Conservation (phyloP, 225 moss, liverwort and hornwort genomes). For the Straminergon stramineum region DNA sequence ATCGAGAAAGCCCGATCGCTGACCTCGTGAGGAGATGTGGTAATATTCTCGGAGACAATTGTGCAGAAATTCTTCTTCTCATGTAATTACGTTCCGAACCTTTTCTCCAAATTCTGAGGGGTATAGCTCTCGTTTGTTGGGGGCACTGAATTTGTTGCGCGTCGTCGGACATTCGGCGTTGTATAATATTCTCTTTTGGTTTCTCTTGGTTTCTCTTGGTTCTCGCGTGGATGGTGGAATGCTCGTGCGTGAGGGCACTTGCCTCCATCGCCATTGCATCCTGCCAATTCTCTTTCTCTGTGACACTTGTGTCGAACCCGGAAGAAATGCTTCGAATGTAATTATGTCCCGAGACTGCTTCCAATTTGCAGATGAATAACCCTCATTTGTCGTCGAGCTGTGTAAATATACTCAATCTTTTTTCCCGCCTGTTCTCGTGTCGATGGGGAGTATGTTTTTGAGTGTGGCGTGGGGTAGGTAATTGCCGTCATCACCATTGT, state of each 20-base stretch:
- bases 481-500: not conserved
- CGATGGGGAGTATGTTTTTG: not conserved
- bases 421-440: not conserved
- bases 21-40: not conserved
- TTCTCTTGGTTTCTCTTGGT: not conserved
- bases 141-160: not conserved
- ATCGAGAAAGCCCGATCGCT: constrained; percentile 46
- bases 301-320: not conserved
- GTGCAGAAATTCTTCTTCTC: constrained; percentile 6
- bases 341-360: not conserved
- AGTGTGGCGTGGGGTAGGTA: not conserved
- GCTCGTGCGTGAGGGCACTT: not conserved
- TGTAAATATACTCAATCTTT: not conserved
- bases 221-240: not conserved
- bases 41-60: not conserved
- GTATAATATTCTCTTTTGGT: not conserved
- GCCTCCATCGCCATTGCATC: not conserved
- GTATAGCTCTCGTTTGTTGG: not conserved
- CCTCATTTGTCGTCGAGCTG: not conserved
- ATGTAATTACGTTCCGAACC: constrained; percentile 18
- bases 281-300: not conserved
- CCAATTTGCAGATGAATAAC: not conserved
- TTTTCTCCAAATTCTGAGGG: not conserved
- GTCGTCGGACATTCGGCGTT: not conserved
- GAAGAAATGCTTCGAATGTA: not conserved